phyloP scores from a whole-genome alignment of 2,329 filamentous ascomycete species.

The Colletotrichum tamarilloi region DNA sequence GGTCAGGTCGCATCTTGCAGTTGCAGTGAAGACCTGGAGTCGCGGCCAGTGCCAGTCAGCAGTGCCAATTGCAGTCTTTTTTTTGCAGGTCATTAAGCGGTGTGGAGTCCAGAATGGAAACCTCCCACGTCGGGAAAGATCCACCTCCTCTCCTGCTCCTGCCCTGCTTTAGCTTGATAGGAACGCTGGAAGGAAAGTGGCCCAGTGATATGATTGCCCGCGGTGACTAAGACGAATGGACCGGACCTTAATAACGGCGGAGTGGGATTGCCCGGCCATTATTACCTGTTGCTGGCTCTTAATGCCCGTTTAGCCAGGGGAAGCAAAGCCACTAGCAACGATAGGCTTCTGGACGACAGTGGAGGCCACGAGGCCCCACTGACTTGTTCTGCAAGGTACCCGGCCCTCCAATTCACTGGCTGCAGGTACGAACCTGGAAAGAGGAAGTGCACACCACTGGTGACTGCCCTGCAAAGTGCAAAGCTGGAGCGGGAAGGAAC shows the following conservation, averaged over 20 bases:
- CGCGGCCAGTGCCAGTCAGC: not conserved
- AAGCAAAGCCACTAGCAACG: conserved; percentile 24
- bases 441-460: not conserved
- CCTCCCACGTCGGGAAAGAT: not conserved
- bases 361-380: conserved; percentile 25
- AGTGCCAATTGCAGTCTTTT: not conserved
- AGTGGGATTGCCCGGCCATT: conserved; percentile 6
- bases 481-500: not conserved
- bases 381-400: conserved; percentile 32
- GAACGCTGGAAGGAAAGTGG: not conserved
- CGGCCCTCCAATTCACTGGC: conserved; percentile 27
- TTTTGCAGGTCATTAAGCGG: not conserved
- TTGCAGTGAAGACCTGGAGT: not conserved
- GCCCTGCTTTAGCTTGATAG: not conserved
- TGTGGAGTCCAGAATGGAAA: not conserved
- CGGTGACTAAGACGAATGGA: not conserved
- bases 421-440: not conserved
- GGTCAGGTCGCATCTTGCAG: not conserved
- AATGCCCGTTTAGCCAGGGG: conserved; percentile 18
- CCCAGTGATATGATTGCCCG: not conserved
- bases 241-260: not conserved
- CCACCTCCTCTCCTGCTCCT: not conserved
- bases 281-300: not conserved
- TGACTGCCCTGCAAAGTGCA: not conserved
- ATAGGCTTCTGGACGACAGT: conserved; percentile 33